Base-by-base conservation (phyloP, 1,139 yeast genomes). In the Saccharomyces pastorianus region DNA sequence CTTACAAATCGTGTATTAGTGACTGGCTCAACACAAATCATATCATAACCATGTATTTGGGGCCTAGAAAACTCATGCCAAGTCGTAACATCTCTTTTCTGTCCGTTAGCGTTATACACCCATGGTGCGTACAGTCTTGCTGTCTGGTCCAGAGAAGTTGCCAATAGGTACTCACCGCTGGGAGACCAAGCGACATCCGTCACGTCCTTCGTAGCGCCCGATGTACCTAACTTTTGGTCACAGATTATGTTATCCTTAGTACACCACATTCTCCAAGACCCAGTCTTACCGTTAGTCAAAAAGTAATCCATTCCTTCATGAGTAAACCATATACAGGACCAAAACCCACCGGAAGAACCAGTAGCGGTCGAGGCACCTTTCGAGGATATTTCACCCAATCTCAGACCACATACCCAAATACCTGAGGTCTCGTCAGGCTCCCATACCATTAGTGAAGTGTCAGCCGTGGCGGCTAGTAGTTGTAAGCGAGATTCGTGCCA, bases 361-460 rank as follows among this genome's bases (percentile, higher is more conserved):
- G 99, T 93, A 2, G 99, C 99, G 0, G 99, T 91, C 3, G 96
- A 87, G 0, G 99, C 96, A 62, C 99, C 99, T 70, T 93, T 93
- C 52, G 90, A 85, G 47, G 96, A 85, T 63, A 93, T 77, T 65
- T 93, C 98, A 46, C 99, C 99, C 32, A 95, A 73, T 64, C 98
- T 76, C 34, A 84, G 76, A 20, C 78, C 76, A 57, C 96, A 88
- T 20, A 88, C 78, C 99, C 99, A 95, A 51, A 93, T 85, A 2
- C 97, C 98, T 3, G 96, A 87, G 4, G 80, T 77, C 46, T 73
- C 73, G 70, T 93, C 98, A 64, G 96, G 93, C 64, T 85, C 85
- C 99, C 99, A 95, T 14, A 91, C 74, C 88, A 95, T 91, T 52
- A 93, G 75, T 0, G 96, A 88, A 0, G 97, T 87, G 66, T 95